Evolutionary conservation across 2,329 filamentous ascomycete species (phyloP).

Genomic region (Fusarium pseudoanthophilum): DNA sequence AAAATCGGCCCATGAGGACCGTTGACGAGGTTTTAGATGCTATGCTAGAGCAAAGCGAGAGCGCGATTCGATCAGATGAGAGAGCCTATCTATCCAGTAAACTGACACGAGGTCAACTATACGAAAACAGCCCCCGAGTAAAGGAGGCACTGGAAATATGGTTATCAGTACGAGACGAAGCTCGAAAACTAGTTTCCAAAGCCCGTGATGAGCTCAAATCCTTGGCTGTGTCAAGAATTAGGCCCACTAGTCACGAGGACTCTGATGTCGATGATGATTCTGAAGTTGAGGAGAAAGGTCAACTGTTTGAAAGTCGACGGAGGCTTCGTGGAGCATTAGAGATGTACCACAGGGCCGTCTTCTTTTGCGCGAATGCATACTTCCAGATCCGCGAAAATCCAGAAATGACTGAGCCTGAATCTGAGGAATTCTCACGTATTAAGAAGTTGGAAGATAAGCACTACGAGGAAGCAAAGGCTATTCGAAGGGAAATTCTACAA

Average conservation of each 20-base stretch:
- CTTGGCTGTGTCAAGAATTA: constrained; percentile 52
- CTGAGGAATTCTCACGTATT: constrained; percentile 71
- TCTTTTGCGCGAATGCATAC: constrained; percentile 85
- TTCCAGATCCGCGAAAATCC: constrained; percentile 84
- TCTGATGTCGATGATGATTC: constrained; percentile 46
- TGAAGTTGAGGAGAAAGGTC: constrained; percentile 51
- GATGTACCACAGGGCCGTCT: constrained; percentile 81
- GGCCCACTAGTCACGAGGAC: constrained; percentile 10
- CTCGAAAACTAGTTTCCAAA: constrained; percentile 66
- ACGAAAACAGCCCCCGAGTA: constrained; percentile 78
- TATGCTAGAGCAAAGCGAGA: constrained; percentile 90
- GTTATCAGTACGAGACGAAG: constrained; percentile 64
- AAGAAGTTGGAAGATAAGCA: constrained; percentile 76
- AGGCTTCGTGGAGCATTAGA: constrained; percentile 78
- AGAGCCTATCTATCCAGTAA: constrained; percentile 71
- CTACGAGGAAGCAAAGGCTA: constrained; percentile 81
- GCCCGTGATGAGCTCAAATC: constrained; percentile 69
- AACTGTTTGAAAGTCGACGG: constrained; percentile 68
- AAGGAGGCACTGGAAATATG: constrained; percentile 77
- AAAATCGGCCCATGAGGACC: constrained; percentile 76
- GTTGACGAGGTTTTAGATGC: constrained; percentile 87
- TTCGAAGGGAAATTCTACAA: constrained; percentile 82
- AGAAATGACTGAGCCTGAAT: constrained; percentile 71
- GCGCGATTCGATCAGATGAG: constrained; percentile 73
- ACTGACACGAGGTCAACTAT: constrained; percentile 78